Evolutionary conservation across 2,329 filamentous ascomycete species (phyloP).

Genomic region (Apiospora koreana): DNA sequence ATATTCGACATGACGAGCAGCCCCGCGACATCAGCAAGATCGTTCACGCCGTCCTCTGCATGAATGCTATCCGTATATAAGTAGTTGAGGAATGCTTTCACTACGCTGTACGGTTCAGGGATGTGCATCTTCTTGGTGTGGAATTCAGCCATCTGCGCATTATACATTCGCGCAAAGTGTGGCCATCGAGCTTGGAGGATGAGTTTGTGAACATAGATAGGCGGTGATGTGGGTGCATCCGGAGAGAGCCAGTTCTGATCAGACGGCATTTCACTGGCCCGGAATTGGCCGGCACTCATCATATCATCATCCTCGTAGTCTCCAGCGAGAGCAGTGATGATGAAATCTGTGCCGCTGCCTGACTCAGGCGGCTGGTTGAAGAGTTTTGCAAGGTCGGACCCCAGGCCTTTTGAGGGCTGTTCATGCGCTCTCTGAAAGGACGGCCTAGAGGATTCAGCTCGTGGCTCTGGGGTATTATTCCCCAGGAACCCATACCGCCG

Average conservation of each 20-base stretch:
- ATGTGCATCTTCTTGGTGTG: constrained; percentile 98
- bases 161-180: constrained; percentile 90
- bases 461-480: constrained; percentile 66
- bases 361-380: constrained; percentile 86
- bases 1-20: constrained; percentile 97
- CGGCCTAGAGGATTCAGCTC: constrained; percentile 48
- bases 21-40: constrained; percentile 84
- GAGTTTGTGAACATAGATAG: constrained; percentile 93
- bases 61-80: constrained; percentile 94
- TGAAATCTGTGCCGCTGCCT: constrained; percentile 86
- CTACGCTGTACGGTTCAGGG: constrained; percentile 90
- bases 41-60: constrained; percentile 70
- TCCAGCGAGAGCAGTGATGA: constrained; percentile 84
- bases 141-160: constrained; percentile 94
- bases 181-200: constrained; percentile 96
- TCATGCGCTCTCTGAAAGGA: constrained; percentile 51
- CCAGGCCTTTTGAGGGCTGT: constrained; percentile 68
- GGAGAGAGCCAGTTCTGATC: constrained; percentile 60
- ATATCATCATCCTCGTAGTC: constrained; percentile 70
- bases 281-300: constrained; percentile 52
- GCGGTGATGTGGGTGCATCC: constrained; percentile 68
- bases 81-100: constrained; percentile 93
- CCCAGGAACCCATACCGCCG: constrained; percentile 89
- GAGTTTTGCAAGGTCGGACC: constrained; percentile 79
- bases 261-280: constrained; percentile 42